Percentiles rank a stretch among this genome's conserved stretches.
These are phyloP conservation scores for Cryptococcus sp. DNA, from an alignment of 1,284 basidiomycete species.

Conservation along the genomic window DNA sequence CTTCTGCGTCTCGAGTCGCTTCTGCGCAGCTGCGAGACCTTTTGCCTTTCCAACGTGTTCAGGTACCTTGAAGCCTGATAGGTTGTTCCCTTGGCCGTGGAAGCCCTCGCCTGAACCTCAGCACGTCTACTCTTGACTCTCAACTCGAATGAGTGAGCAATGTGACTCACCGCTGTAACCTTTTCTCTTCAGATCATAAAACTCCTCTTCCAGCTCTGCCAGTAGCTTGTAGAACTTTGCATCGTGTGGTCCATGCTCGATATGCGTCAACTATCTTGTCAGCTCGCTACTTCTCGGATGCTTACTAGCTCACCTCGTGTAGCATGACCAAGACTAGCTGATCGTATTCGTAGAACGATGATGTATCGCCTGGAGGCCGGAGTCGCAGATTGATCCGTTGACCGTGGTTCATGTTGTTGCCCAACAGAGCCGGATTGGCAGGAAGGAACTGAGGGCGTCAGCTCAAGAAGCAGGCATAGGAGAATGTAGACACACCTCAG, in stretches of 20 bases:
- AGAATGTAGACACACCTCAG: slow-evolving; percentile 54
- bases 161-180: slow-evolving; percentile 55
- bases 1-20: slow-evolving; percentile 52
- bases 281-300: slow-evolving; percentile 5
- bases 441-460: slow-evolving; percentile 60
- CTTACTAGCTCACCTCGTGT: slow-evolving; percentile 60
- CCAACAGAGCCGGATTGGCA: slow-evolving; percentile 63
- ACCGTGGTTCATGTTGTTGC: slow-evolving; percentile 62
- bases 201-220: slow-evolving; percentile 70
- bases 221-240: slow-evolving; percentile 71
- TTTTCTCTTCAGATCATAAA: slow-evolving; percentile 62
- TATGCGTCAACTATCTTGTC: slow-evolving; percentile 66
- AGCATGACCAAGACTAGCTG: slow-evolving; percentile 72
- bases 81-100: slow-evolving; percentile 59
- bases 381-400: slow-evolving; percentile 73
- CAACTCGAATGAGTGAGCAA: background rate
- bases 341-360: slow-evolving; percentile 69
- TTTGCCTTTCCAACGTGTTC: slow-evolving; percentile 58
- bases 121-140: too few species aligned
- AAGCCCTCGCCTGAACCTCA: slow-evolving; percentile 66
- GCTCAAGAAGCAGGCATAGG: background rate
- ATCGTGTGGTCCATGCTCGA: slow-evolving; percentile 79
- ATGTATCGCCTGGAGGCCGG: slow-evolving; percentile 61
- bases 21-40: slow-evolving; percentile 71
- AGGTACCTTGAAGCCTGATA: slow-evolving; percentile 63